These are phyloP conservation scores for Aspergillus phoenicis DNA, from an alignment of 2,329 filamentous ascomycete genomes.

Conservation along the genomic window DNA sequence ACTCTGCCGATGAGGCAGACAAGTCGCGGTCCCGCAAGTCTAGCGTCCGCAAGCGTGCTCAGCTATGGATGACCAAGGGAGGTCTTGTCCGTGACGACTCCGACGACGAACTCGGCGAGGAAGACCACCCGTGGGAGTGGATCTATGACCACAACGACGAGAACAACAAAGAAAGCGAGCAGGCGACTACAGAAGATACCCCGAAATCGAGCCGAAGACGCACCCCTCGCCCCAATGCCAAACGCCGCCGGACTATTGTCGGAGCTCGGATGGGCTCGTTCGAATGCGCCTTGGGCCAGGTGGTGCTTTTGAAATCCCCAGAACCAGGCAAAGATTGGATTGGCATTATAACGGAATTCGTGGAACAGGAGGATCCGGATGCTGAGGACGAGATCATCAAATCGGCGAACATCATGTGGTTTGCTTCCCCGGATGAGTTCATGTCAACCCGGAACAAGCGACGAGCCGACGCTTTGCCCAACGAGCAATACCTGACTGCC, in stretches of 20 bases:
- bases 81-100: constrained; percentile 76
- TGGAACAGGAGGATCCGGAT: constrained; percentile 71
- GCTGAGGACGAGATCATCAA: constrained; percentile 52
- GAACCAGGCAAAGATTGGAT: constrained; percentile 89
- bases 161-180: constrained; percentile 24
- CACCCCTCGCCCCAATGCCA: constrained; percentile 31
- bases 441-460: constrained; percentile 83
- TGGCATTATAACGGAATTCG: constrained; percentile 81
- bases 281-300: constrained; percentile 78
- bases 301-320: constrained; percentile 83
- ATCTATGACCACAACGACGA: constrained; percentile 58
- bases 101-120: constrained; percentile 79
- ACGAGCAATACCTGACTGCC: constrained; percentile 89
- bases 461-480: constrained; percentile 75
- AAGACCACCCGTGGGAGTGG: constrained; percentile 78
- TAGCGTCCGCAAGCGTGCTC: constrained; percentile 42
- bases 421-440: constrained; percentile 81
- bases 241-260: constrained; percentile 59
- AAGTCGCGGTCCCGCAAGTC: constrained; percentile 19
- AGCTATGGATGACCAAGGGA: constrained; percentile 58
- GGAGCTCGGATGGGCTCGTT: constrained; percentile 83
- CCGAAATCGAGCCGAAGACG: constrained; percentile 32
- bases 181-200: constrained; percentile 20
- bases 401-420: constrained; percentile 92
- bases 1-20: constrained; percentile 20